Evolutionary conservation across 2,329 filamentous ascomycete genomes (phyloP).

Genomic region (Curvularia hawaiiensis): DNA sequence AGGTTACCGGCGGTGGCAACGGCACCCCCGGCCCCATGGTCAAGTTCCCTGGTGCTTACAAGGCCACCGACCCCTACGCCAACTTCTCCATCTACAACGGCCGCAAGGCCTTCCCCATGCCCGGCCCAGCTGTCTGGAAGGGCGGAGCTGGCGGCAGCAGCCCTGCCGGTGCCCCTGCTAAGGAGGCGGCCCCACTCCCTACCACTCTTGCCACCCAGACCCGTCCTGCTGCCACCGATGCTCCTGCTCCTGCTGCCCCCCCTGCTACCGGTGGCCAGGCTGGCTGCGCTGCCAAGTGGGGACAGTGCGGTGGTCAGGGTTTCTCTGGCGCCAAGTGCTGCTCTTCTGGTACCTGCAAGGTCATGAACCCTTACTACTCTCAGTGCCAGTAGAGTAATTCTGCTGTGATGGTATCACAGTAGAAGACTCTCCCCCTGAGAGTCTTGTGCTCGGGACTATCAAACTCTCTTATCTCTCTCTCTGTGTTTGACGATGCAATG

Average conservation of each 20-base stretch:
- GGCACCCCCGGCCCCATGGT: conserved; percentile 43
- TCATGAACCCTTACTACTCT: conserved; percentile 24
- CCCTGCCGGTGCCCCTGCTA: background rate
- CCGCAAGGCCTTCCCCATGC: conserved; percentile 24
- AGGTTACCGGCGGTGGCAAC: conserved; percentile 44
- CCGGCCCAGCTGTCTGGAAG: conserved; percentile 23
- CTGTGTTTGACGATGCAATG: background rate
- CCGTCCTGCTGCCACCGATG: background rate
- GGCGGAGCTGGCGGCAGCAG: conserved; percentile 16
- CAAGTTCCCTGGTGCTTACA: conserved; percentile 43
- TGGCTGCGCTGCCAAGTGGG: conserved; percentile 16
- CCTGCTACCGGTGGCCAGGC: conserved; percentile 12
- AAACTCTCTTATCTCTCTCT: background rate
- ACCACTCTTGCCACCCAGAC: background rate
- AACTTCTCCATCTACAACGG: conserved; percentile 37
- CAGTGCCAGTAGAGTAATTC: conserved; percentile 17
- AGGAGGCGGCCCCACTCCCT: background rate
- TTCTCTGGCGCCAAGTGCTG: conserved; percentile 24
- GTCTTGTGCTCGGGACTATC: background rate
- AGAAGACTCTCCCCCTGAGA: background rate
- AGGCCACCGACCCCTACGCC: conserved; percentile 29
- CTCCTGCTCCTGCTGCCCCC: conserved; percentile 11
- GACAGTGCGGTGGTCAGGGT: conserved; percentile 24
- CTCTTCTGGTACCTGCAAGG: conserved; percentile 23
- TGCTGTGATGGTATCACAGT: background rate